Base-by-base conservation (phyloP, 192 early-diverging fungal species). In the Nowakowskiella sp. region DNA sequence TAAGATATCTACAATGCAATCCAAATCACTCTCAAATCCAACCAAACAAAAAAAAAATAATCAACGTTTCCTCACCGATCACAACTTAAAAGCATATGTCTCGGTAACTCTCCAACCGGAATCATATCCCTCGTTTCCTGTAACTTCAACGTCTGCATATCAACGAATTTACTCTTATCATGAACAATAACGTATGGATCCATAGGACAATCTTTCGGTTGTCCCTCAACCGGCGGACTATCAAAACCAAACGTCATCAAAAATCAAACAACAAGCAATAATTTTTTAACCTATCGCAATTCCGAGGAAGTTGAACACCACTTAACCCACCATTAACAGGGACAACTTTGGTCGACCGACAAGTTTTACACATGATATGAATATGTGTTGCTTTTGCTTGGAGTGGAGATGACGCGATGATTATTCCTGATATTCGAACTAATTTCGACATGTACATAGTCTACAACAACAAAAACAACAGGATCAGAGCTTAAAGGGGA, bases 121-220 rank as follows among this genome's bases (percentile, higher is more conserved):
- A 99, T 90, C 67, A 93, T 86, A 46, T 94, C 96, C 6, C 91
- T 90, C 10, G 90, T 82, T 66, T 99, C 96, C 64, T 99, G 96
- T 48, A 99, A 77, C 68, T 99, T 99, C 51, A 99, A 74, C 4
- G 84, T 82, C 71, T 99, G 96, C 63, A 91, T 88, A 73, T 99
- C 96, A 24, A 97, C 85, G 71, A 95, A 99, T 57, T 70, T 78
- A 64, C 85, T 94, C 61, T 92, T 93, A 73, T 99, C 92, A 56
- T 94, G 92, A 30, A 92, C 79, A 44, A 99, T 85, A 25, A 93
- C 71, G 64, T 84, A 99, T 23, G 96, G 91, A 51, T 99, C 96
- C 51, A 99, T 49, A 1, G 82, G 80, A 53, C 86, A 88, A 42
- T 83, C 64, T 67, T 60, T 47, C 82, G 64, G 77, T 68, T 30